phyloP scores from a whole-genome alignment of 306 rosid genomes.

The Inga leiocalycina region DNA sequence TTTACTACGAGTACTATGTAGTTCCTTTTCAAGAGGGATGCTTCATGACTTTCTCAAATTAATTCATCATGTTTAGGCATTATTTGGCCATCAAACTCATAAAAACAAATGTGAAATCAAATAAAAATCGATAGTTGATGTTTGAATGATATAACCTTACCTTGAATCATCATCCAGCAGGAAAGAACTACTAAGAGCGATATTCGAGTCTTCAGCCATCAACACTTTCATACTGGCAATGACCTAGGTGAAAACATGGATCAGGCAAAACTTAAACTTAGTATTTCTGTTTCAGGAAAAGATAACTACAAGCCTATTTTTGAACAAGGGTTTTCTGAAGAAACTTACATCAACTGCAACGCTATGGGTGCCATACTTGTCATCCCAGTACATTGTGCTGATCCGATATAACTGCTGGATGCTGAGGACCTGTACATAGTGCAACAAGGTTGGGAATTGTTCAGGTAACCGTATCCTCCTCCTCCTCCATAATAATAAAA shows the following conservation, averaged over 20 bases:
- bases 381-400: slow-evolving; percentile 98
- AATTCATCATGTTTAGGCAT: slow-evolving; percentile 5
- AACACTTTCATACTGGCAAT: slow-evolving; percentile 63
- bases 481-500: slow-evolving; percentile 7
- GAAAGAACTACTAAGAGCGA: slow-evolving; percentile 67
- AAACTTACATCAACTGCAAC: slow-evolving; percentile 70
- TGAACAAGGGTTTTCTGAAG: slow-evolving; percentile 39
- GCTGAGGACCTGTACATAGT: slow-evolving; percentile 77
- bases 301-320: slow-evolving; percentile 39
- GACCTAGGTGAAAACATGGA: slow-evolving; percentile 45
- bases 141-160: slow-evolving; percentile 34
- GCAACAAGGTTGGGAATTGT: slow-evolving; percentile 24
- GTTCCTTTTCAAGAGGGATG: slow-evolving; percentile 11
- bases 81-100: not conserved
- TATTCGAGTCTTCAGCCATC: slow-evolving; percentile 71
- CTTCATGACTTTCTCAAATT: not conserved
- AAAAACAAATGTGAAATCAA: not conserved
- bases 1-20: not conserved
- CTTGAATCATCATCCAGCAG: slow-evolving; percentile 70
- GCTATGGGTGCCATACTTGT: slow-evolving; percentile 46
- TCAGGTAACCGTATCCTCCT: slow-evolving; percentile 21
- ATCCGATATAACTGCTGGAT: slow-evolving; percentile 93
- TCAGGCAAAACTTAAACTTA: slow-evolving; percentile 27
- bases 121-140: not conserved
- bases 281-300: slow-evolving; percentile 14